These are phyloP conservation scores for Colletotrichum gigasporum DNA, from an alignment of 2,329 filamentous ascomycete genomes.

Conservation along the genomic window DNA sequence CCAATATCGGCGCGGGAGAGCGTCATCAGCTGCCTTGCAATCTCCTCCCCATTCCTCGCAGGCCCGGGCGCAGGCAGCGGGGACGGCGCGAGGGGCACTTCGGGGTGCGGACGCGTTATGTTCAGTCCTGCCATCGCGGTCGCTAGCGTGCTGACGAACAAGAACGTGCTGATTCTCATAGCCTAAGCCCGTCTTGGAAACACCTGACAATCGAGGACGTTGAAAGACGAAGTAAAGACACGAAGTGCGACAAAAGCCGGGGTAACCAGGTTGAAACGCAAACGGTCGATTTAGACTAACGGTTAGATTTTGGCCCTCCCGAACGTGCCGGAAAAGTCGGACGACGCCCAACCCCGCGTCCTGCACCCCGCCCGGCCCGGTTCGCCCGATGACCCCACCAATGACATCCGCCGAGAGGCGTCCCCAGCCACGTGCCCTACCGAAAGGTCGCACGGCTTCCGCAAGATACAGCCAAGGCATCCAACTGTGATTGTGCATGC, in stretches of 20 bases:
- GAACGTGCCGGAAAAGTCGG: neutral
- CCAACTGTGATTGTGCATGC: too few species aligned
- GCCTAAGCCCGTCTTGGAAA: too few species aligned
- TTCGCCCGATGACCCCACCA: neutral
- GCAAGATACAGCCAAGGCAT: too few species aligned
- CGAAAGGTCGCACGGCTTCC: too few species aligned
- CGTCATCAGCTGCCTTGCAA: conserved; percentile 46
- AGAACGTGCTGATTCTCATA: neutral
- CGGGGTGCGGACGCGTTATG: conserved; percentile 42
- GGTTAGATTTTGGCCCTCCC: too few species aligned
- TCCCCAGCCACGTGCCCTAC: neutral
- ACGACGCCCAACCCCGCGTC: too few species aligned
- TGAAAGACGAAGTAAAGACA: too few species aligned
- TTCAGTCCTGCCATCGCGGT: conserved; percentile 35
- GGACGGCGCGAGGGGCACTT: conserved; percentile 42
- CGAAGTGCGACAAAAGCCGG: neutral
- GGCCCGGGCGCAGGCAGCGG: conserved; percentile 47
- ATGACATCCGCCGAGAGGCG: neutral
- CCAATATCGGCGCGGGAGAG: conserved; percentile 43
- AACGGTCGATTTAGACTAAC: too few species aligned
- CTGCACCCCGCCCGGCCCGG: neutral
- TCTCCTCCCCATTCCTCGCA: conserved; percentile 44
- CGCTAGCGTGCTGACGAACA: neutral
- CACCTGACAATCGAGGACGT: too few species aligned
- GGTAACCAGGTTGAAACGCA: neutral